phyloP scores from a whole-genome alignment of 2,329 filamentous ascomycete genomes.

The Curvularia sp. region DNA sequence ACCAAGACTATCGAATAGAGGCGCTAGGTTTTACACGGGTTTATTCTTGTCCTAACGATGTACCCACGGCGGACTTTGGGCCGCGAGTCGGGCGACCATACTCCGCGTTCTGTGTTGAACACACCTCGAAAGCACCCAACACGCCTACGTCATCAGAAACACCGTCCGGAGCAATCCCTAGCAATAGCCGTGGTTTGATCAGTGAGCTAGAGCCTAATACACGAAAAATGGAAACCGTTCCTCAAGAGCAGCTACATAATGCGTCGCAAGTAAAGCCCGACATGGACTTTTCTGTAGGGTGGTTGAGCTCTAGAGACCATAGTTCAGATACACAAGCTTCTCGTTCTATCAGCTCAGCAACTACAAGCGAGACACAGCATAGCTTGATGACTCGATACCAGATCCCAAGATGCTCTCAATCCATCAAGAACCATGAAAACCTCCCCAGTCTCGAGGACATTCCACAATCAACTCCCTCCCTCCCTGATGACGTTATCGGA shows the following conservation, averaged over 20 bases:
- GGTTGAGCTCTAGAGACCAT: not conserved
- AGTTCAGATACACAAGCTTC: not conserved
- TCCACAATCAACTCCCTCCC: not conserved
- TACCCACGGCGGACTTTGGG: not conserved
- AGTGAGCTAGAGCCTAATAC: not conserved
- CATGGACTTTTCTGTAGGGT: not conserved
- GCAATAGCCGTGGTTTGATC: not conserved
- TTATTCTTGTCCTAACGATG: not conserved
- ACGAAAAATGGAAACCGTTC: not conserved
- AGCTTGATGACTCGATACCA: too few species aligned
- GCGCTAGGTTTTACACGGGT: not conserved
- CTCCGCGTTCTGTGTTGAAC: not conserved
- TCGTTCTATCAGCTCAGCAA: not conserved
- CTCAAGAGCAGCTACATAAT: not conserved
- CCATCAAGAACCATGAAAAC: too few species aligned
- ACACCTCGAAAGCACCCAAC: not conserved
- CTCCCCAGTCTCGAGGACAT: too few species aligned
- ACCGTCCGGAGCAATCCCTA: not conserved
- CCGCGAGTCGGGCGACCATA: not conserved
- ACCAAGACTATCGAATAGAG: not conserved
- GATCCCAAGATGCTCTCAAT: too few species aligned
- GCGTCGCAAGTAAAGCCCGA: not conserved
- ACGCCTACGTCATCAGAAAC: not conserved
- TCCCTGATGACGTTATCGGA: not conserved
- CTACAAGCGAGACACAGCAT: not conserved